phyloP scores from a whole-genome alignment of 257 asterid genomes.

The Lycium barbarum region DNA sequence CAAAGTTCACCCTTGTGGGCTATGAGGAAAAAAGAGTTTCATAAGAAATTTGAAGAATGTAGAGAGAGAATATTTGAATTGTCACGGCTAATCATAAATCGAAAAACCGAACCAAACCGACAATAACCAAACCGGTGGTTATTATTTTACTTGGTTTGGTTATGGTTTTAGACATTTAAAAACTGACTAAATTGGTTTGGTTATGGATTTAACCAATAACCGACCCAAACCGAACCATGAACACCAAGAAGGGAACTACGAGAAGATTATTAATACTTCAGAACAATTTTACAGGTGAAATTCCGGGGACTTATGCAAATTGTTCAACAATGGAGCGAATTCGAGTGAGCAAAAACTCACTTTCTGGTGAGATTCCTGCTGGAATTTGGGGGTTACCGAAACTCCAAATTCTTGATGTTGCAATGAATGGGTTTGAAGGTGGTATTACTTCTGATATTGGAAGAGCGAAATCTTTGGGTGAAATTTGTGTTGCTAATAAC shows the following conservation, averaged over 20 bases:
- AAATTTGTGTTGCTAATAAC: constrained; percentile 56
- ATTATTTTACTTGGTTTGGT: no score
- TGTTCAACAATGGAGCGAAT: constrained; percentile 65
- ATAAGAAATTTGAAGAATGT: no score
- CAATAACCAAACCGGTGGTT: no score
- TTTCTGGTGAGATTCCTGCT: constrained; percentile 70
- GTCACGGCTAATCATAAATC: no score
- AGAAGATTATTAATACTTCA: constrained; percentile 54
- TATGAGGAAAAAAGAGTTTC: no score
- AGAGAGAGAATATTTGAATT: no score
- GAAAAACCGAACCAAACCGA: no score
- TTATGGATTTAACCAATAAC: no score
- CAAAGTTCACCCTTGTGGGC: no score
- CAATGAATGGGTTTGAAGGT: constrained; percentile 64
- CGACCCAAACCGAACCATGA: no score
- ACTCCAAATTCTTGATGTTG: constrained; percentile 55
- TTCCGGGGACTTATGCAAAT: constrained; percentile 66
- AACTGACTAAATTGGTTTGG: no score
- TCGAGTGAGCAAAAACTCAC: constrained; percentile 67
- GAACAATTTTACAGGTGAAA: constrained; percentile 73
- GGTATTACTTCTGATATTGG: constrained; percentile 61
- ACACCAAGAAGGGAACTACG: constrained; percentile 66
- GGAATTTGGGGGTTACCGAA: constrained; percentile 85
- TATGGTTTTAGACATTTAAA: no score
- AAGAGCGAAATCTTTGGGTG: constrained; percentile 59